phyloP scores from a whole-genome alignment of 148 eudicot genomes.

The Persicaria tinctoria region DNA sequence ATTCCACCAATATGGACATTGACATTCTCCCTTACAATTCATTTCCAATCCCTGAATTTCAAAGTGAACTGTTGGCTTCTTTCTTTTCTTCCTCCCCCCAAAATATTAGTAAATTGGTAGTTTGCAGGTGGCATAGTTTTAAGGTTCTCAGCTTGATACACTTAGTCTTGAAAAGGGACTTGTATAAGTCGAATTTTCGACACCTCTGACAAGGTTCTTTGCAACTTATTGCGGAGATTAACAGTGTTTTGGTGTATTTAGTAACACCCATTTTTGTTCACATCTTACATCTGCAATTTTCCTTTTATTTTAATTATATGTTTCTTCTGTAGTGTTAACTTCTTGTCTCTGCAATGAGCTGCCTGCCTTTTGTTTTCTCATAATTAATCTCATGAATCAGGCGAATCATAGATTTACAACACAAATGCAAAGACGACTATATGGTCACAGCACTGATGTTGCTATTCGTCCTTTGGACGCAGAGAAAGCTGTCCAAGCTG shows the following conservation, averaged over 20 bases:
- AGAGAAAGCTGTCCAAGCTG: conserved; percentile 90
- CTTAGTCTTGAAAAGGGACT: too few relatives aligned
- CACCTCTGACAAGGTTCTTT: too few relatives aligned
- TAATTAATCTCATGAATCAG: conserved; percentile 28
- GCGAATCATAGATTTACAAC: conserved; percentile 74
- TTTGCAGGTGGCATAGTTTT: too few relatives aligned
- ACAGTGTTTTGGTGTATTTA: too few relatives aligned
- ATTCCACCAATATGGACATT: background rate
- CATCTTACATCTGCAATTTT: too few relatives aligned
- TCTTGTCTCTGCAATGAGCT: background rate
- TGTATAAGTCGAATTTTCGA: too few relatives aligned
- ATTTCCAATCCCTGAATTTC: background rate
- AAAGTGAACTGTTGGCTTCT: too few relatives aligned
- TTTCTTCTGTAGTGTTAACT: background rate
- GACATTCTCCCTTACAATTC: background rate
- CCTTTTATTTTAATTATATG: background rate
- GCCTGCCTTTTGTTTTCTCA: background rate
- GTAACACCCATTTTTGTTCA: too few relatives aligned
- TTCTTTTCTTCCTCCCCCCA: too few relatives aligned
- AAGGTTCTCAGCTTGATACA: too few relatives aligned
- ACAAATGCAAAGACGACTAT: conserved; percentile 67
- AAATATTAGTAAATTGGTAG: too few relatives aligned
- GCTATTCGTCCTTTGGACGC: conserved; percentile 82
- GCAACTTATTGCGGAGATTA: too few relatives aligned
- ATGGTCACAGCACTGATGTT: conserved; percentile 83